A percentile compares a stretch with the other conserved stretches of the same genome.
Conservation (phyloP, 352 stramenopile genomes). For the Pythium graminicola region DNA sequence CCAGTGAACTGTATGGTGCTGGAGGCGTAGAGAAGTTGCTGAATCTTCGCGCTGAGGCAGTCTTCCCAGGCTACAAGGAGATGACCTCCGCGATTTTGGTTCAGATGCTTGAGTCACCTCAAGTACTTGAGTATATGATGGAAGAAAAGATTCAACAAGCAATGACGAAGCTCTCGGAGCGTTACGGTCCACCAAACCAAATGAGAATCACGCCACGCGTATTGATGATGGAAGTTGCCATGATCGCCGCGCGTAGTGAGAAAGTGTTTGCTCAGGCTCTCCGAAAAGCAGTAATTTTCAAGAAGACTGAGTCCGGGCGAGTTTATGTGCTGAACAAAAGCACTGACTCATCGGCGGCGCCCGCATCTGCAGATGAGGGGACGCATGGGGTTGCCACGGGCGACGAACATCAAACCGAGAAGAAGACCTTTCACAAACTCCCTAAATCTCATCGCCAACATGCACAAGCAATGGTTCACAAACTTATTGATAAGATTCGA, state of each 20-base stretch:
- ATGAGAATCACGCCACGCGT: slow-evolving; percentile 80
- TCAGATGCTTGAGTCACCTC: slow-evolving; percentile 71
- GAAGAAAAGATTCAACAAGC: slow-evolving; percentile 77
- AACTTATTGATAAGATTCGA: slow-evolving; percentile 56
- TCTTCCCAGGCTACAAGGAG: slow-evolving; percentile 70
- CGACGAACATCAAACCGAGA: slow-evolving; percentile 12
- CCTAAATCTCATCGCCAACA: slow-evolving; percentile 66
- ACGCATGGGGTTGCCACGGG: background rate
- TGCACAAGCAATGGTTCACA: slow-evolving; percentile 47
- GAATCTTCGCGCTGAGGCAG: slow-evolving; percentile 31
- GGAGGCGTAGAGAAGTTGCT: slow-evolving; percentile 59
- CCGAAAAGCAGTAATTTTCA: slow-evolving; percentile 57
- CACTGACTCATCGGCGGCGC: background rate
- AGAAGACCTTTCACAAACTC: slow-evolving; percentile 33
- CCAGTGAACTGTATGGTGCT: slow-evolving; percentile 44
- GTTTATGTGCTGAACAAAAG: slow-evolving; percentile 52
- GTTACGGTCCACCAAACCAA: slow-evolving; percentile 58
- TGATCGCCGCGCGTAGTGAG: slow-evolving; percentile 69
- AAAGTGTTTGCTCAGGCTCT: slow-evolving; percentile 68
- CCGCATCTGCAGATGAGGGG: background rate
- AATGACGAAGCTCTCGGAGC: slow-evolving; percentile 66
- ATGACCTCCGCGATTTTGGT: slow-evolving; percentile 62
- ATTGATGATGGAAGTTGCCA: slow-evolving; percentile 71
- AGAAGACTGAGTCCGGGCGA: slow-evolving; percentile 74
- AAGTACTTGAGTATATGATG: slow-evolving; percentile 82